Conservation (phyloP, 2,329 filamentous ascomycete genomes). For the Thielaviopsis ethacetica region DNA sequence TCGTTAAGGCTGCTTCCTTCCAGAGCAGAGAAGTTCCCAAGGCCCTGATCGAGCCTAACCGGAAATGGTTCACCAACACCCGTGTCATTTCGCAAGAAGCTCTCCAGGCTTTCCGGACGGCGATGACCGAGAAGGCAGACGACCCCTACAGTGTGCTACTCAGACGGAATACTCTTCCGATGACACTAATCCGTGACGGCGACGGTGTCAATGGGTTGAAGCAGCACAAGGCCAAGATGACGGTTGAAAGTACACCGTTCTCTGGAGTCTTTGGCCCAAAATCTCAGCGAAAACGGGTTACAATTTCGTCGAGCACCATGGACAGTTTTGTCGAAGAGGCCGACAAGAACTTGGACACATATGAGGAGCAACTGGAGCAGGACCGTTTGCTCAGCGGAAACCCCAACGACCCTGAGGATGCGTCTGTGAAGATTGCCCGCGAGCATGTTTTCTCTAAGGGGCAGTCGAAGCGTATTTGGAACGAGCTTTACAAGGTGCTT, state of each 20-base stretch:
- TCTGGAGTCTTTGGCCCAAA: constrained; percentile 85
- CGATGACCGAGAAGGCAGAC: constrained; percentile 75
- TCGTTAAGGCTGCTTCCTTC: constrained; percentile 69
- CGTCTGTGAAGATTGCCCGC: constrained; percentile 43
- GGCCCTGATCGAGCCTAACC: constrained; percentile 84
- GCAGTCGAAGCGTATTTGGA: constrained; percentile 92
- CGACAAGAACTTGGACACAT: constrained; percentile 64
- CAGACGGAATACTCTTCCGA: constrained; percentile 91
- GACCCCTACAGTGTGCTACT: constrained; percentile 92
- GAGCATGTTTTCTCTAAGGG: constrained; percentile 89
- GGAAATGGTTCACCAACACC: constrained; percentile 97
- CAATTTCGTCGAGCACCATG: constrained; percentile 68
- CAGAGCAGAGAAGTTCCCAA: constrained; percentile 69
- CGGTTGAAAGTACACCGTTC: constrained; percentile 75
- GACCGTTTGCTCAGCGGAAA: constrained; percentile 59
- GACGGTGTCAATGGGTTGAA: constrained; percentile 63
- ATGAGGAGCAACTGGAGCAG: constrained; percentile 66
- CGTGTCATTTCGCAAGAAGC: constrained; percentile 76
- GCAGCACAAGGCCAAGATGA: constrained; percentile 86
- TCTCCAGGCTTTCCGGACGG: constrained; percentile 71
- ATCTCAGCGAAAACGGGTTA: constrained; percentile 80
- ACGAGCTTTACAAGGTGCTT: constrained; percentile 88
- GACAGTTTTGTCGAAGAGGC: constrained; percentile 68
- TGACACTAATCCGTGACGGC: constrained; percentile 78
- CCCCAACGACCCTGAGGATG: constrained; percentile 34